Conservation (phyloP, 2,329 filamentous ascomycete species). For the Curvularia lunata region DNA sequence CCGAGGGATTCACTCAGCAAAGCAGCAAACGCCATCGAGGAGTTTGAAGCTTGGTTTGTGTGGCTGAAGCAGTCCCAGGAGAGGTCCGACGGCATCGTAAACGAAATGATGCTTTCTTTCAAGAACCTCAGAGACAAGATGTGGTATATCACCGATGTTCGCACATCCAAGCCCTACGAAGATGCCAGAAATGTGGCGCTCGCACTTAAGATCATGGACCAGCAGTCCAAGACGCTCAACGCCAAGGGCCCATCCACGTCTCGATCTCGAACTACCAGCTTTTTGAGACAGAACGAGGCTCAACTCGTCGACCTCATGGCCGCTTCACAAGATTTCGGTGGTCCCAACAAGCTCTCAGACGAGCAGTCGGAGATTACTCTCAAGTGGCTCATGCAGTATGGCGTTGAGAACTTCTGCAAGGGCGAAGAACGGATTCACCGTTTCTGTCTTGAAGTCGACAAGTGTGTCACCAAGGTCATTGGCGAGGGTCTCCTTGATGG, state of each 20-base stretch:
- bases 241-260: conserved; percentile 49
- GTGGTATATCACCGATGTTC: conserved; percentile 97
- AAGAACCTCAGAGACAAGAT: conserved; percentile 89
- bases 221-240: conserved; percentile 53
- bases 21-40: conserved; percentile 74
- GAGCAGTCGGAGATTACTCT: conserved; percentile 87
- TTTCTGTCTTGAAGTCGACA: conserved; percentile 88
- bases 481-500: conserved; percentile 84
- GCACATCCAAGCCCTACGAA: conserved; percentile 86
- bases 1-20: conserved; percentile 72
- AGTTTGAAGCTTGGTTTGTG: conserved; percentile 81
- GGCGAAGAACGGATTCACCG: conserved; percentile 95
- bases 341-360: conserved; percentile 94
- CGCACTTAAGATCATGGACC: conserved; percentile 89
- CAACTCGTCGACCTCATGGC: conserved; percentile 89
- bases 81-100: conserved; percentile 74
- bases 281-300: conserved; percentile 80
- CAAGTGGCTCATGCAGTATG: conserved; percentile 80
- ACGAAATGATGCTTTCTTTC: conserved; percentile 75
- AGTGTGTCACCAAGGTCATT: conserved; percentile 82
- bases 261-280: conserved; percentile 56
- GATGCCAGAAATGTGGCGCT: conserved; percentile 84
- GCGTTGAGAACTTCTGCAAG: conserved; percentile 90
- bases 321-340: conserved; percentile 80
- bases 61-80: conserved; percentile 85